phyloP scores from a whole-genome alignment of 805 yeast species.

The Saturnispora saitoi region DNA sequence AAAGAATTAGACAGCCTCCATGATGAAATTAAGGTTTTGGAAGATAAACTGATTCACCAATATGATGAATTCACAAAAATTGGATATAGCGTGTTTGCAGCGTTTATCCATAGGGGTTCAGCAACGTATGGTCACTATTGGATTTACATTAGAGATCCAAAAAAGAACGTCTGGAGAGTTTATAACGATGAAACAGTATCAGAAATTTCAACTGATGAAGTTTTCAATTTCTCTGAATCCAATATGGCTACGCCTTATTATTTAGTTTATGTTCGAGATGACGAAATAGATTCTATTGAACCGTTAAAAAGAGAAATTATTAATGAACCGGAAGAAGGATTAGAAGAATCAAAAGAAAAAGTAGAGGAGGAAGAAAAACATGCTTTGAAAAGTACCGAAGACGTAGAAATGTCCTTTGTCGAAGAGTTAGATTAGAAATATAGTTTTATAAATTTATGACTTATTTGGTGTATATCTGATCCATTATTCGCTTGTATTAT shows the following conservation, averaged over 20 bases:
- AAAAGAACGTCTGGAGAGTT: slow-evolving; percentile 63
- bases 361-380: no score
- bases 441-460: background rate
- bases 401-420: background rate
- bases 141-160: slow-evolving; percentile 81
- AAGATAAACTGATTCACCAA: slow-evolving; percentile 44
- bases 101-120: slow-evolving; percentile 91
- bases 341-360: no score
- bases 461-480: no score
- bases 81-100: slow-evolving; percentile 81
- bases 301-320: slow-evolving; percentile 49
- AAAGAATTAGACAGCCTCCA: slow-evolving; percentile 34
- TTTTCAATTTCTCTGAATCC: slow-evolving; percentile 53
- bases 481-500: background rate
- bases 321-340: background rate
- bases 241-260: slow-evolving; percentile 94
- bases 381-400: background rate
- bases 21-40: slow-evolving; percentile 35
- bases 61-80: slow-evolving; percentile 52
- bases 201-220: slow-evolving; percentile 60
- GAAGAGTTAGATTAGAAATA: background rate
- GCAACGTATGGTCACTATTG: slow-evolving; percentile 97
- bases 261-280: slow-evolving; percentile 71
- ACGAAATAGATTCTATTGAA: slow-evolving; percentile 46
- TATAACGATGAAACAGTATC: slow-evolving; percentile 95